Evolutionary conservation across 2,329 filamentous ascomycete genomes (phyloP).

Genomic region (Rhynchosporium graminicola): DNA sequence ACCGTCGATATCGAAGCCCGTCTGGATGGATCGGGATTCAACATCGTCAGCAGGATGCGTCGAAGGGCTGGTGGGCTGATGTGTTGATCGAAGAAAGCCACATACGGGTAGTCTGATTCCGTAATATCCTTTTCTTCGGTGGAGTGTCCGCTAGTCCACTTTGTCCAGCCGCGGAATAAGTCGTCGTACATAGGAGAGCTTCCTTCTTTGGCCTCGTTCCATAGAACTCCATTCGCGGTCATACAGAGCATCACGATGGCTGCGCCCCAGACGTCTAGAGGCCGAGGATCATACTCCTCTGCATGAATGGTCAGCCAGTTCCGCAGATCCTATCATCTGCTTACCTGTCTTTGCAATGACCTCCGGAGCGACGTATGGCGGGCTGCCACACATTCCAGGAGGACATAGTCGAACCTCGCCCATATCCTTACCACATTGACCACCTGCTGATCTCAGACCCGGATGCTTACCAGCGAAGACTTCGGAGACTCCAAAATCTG

Average conservation of each 20-base stretch:
- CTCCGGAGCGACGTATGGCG: constrained; percentile 86
- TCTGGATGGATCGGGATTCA: constrained; percentile 73
- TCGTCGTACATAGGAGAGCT: constrained; percentile 58
- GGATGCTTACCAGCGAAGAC: constrained; percentile 83
- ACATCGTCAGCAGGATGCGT: constrained; percentile 75
- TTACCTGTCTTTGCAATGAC: constrained; percentile 67
- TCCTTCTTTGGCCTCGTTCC: constrained; percentile 64
- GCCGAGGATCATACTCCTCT: constrained; percentile 70
- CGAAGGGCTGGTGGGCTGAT: constrained; percentile 69
- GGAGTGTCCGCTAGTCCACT: constrained; percentile 61
- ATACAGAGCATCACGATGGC: constrained; percentile 82
- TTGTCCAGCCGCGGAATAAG: constrained; percentile 67
- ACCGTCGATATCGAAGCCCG: constrained; percentile 71
- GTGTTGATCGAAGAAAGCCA: constrained; percentile 62
- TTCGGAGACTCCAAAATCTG: constrained; percentile 87
- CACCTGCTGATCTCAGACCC: constrained; percentile 70
- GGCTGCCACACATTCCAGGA: constrained; percentile 80
- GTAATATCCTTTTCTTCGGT: constrained; percentile 47
- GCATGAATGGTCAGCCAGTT: constrained; percentile 18
- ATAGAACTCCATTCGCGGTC: constrained; percentile 70
- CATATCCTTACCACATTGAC: constrained; percentile 74
- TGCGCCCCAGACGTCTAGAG: constrained; percentile 83
- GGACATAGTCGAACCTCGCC: constrained; percentile 68
- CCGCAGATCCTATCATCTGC: neutral
- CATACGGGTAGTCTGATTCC: constrained; percentile 66